Evolutionary conservation across 768 basidiomycete genomes (phyloP).

Genomic region (Suillus plorans): DNA sequence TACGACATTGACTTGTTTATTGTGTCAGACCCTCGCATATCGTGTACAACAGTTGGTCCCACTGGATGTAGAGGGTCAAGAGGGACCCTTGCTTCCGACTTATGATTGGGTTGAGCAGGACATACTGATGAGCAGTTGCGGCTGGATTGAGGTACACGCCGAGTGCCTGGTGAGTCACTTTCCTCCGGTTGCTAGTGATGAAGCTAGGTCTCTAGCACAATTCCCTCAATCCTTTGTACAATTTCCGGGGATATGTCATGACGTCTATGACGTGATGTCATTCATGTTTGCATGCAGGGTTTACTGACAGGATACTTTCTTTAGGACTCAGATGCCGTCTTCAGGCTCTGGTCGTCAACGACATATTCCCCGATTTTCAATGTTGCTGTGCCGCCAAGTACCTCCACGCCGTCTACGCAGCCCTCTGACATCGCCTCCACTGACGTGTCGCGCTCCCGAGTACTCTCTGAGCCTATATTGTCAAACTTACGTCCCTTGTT

Average conservation of each 20-base stretch:
- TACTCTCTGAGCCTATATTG: constrained; percentile 39
- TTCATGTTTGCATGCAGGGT: neutral
- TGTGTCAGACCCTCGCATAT: constrained; percentile 65
- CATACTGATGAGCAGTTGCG: constrained; percentile 61
- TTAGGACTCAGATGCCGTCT: constrained; percentile 27
- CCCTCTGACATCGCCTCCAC: constrained; percentile 26
- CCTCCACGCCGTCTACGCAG: constrained; percentile 26
- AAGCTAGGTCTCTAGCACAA: neutral
- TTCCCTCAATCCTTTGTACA: neutral
- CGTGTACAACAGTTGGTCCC: constrained; percentile 64
- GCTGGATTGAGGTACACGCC: constrained; percentile 73
- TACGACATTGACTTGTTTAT: constrained; percentile 65
- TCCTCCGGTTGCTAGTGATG: neutral
- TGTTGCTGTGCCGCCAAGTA: constrained; percentile 39
- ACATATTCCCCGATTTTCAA: constrained; percentile 47
- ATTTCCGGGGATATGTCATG: neutral
- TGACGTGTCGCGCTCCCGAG: constrained; percentile 25
- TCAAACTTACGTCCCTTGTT: constrained; percentile 60
- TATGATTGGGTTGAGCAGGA: constrained; percentile 80
- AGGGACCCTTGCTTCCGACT: constrained; percentile 65
- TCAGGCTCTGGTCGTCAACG: constrained; percentile 35
- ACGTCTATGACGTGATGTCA: constrained; percentile 5
- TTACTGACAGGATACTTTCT: constrained; percentile 11
- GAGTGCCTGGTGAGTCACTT: constrained; percentile 61
- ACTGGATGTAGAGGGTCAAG: constrained; percentile 55